A percentile compares a stretch with the other conserved stretches of the same genome.
phyloP scores from a whole-genome alignment of 2,329 filamentous ascomycete genomes.

The Diaporthe citri region DNA sequence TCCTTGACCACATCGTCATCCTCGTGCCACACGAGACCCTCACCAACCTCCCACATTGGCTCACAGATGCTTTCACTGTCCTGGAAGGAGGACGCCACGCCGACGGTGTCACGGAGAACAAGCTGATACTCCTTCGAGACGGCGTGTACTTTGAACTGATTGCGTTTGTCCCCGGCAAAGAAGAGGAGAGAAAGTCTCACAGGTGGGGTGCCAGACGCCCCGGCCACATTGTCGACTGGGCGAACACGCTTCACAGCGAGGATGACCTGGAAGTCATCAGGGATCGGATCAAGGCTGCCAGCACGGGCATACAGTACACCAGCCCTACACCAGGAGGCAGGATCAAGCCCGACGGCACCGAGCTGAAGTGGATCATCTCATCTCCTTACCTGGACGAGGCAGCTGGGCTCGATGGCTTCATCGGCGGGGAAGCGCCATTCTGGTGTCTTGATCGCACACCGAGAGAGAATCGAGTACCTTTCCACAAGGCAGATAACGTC shows the following conservation, averaged over 20 bases:
- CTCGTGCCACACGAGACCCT: slow-evolving; percentile 67
- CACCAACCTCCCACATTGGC: slow-evolving; percentile 59
- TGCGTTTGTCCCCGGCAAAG: slow-evolving; percentile 65
- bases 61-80: slow-evolving; percentile 68
- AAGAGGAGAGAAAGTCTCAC: slow-evolving; percentile 59
- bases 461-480: slow-evolving; percentile 67
- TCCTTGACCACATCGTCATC: slow-evolving; percentile 75
- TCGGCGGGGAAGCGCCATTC: slow-evolving; percentile 69
- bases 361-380: slow-evolving; percentile 66
- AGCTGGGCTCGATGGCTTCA: slow-evolving; percentile 41
- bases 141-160: slow-evolving; percentile 77
- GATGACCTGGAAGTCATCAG: slow-evolving; percentile 55
- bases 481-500: slow-evolving; percentile 50
- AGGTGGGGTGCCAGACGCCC: slow-evolving; percentile 68
- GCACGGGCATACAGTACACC: slow-evolving; percentile 57
- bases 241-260: slow-evolving; percentile 60
- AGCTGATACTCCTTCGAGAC: slow-evolving; percentile 71
- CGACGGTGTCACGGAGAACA: slow-evolving; percentile 71
- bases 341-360: slow-evolving; percentile 64
- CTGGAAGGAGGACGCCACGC: slow-evolving; percentile 72
- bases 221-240: slow-evolving; percentile 70
- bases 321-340: slow-evolving; percentile 66
- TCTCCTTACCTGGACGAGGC: slow-evolving; percentile 8
- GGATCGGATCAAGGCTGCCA: slow-evolving; percentile 49
- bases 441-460: slow-evolving; percentile 75